Evolutionary conservation across 495 filamentous ascomycete genomes (phyloP), one percentile per base, ranked within the genome.

Genomic region (Trichocladium antarcticum): DNA sequence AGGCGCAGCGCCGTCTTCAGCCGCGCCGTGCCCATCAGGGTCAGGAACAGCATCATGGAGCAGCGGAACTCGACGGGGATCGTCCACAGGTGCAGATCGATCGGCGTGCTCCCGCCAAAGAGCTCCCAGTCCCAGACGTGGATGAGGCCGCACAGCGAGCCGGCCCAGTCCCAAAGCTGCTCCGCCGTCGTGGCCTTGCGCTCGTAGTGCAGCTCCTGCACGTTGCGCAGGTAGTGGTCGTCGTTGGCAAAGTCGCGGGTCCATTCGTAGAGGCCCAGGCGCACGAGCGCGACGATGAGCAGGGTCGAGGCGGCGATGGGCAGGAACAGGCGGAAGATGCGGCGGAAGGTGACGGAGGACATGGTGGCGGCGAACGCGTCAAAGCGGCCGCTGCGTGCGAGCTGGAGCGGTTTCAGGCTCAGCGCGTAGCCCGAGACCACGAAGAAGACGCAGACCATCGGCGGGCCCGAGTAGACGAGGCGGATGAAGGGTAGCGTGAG

Each of bases 371-470:
- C 49, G 15, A 71, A 58, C 1, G 48, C 59, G 12, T 63, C 54
- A 34, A 51, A 58, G 10, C 70, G 64, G 11, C 72, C 73, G 40
- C 57, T 8, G 24, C 65, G 28, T 76, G 77, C 36, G 16, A 76
- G 70, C 51, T 75, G 78, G 7, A 86, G 56, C 0, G 84, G 80
- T 41, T 81, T 81, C 22, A 79, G 71, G 40, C 75, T 77, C 6
- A 87, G 71, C 1, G 83, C 82, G 55, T 82, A 84, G 52, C 84
- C 83, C 5, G 81, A 84, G 39, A 88, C 77, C 44, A 87, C 79
- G 64, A 27, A 27, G 24, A 27, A 27, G 24, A 27, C 24, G 24
- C 24, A 27, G 24, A 27, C 24, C 78, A 83, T 83, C 20, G 83
- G 78, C 41, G 79, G 78, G 16, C 80, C 83, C 19, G 76, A 79